A percentile compares a stretch with the other conserved stretches of the same genome.
These are phyloP conservation scores for Trichoderma hamatum DNA, from an alignment of 2,329 filamentous ascomycete genomes.

Conservation along the genomic window DNA sequence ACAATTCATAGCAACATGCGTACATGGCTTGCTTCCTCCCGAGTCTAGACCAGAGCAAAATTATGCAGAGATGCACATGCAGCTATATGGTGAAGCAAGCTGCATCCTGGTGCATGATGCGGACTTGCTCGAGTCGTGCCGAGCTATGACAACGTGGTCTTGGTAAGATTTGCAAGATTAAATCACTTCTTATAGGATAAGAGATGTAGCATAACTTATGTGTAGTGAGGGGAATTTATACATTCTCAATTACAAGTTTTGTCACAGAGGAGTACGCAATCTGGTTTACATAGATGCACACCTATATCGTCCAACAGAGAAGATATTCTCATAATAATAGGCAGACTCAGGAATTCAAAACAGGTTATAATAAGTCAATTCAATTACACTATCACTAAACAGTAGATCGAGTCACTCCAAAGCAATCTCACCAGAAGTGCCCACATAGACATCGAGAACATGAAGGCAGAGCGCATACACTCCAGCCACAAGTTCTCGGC, in stretches of 20 bases:
- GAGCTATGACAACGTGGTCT: neutral
- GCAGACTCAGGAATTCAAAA: neutral
- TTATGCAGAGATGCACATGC: neutral
- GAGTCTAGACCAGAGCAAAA: neutral
- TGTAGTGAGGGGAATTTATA: neutral
- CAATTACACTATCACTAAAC: neutral
- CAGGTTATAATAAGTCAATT: neutral
- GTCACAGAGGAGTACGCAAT: neutral
- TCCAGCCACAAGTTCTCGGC: neutral
- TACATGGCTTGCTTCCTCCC: neutral
- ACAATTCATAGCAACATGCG: neutral
- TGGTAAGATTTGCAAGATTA: neutral
- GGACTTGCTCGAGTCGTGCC: too few species aligned
- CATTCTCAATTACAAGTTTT: neutral
- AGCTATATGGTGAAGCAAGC: neutral
- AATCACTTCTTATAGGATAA: neutral
- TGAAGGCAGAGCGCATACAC: neutral
- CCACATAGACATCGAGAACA: neutral
- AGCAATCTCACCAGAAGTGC: neutral
- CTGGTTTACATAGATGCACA: neutral
- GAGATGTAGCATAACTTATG: neutral
- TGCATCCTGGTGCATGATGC: neutral
- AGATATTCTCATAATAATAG: neutral
- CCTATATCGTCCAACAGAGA: neutral
- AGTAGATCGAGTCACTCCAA: neutral